Base-by-base conservation (phyloP, 1,284 basidiomycete genomes). In the Leccinum pachyderme region DNA sequence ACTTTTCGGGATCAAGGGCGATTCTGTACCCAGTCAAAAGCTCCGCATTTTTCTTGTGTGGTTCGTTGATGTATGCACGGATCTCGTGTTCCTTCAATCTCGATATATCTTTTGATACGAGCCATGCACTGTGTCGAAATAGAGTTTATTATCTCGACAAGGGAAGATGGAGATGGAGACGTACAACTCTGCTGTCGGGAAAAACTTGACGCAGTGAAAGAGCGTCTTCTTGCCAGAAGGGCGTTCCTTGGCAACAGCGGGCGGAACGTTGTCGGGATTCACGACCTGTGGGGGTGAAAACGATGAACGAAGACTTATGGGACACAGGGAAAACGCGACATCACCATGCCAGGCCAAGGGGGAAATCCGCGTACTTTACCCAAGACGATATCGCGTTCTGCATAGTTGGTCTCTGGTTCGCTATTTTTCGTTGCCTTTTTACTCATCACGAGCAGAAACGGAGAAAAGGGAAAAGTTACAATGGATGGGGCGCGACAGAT, bases 341-440 rank as follows among this genome's bases (percentile, higher is more conserved):
- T 66, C 1, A 93, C 93, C 77, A 89, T 88, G 67, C 84, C 91
- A 56, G 93, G 93, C 95, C 95, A 98, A 29, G 90, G 82, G 12
- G 96, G 93, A 76, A 82, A 98, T 13, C 96, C 95, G 75, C 91
- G 91, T 68, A 99, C 78, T 77, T 97, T 95, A 39, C 85, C 93
- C 57, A 98, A 83, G 32, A 98, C 94, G 64, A 94, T 81, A 70
- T 97, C 94, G 68, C 89, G 81, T 53, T 78, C 63, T 35, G 78
- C 74, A 71, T 82, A 87, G 59, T 73, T 74, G 31, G 74, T 73
- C 61, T 76, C 76, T 70, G 66, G 65, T 61, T 75, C 79, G 51
- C 68, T 71, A 48, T 74, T 64, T 72, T 83, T 84, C 61, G 73
- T 63, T 47, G 68, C 70, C 73, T 84, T 84, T 77, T 84, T 85